Evolutionary conservation across 2,329 filamentous ascomycete genomes (phyloP).

Genomic region (Immersiporthe knoxdaviesiana): DNA sequence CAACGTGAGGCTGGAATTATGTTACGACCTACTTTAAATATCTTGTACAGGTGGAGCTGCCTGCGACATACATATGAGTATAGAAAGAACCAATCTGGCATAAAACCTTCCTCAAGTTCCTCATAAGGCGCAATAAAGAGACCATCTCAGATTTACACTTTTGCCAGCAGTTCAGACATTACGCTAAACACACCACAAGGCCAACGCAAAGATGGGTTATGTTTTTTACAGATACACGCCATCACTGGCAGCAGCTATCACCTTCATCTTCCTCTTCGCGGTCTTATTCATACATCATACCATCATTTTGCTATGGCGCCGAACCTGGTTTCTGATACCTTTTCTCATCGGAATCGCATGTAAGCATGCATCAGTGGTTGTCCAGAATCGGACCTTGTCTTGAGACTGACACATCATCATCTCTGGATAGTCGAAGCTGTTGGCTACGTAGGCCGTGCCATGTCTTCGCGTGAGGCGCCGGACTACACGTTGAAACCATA

Average conservation of each 20-base stretch:
- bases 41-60: too few species aligned
- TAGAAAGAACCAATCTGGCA: too few species aligned
- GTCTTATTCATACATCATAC: slow-evolving; percentile 44
- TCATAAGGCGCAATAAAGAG: too few species aligned
- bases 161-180: too few species aligned
- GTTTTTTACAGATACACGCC: slow-evolving; percentile 50
- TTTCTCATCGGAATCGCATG: slow-evolving; percentile 54
- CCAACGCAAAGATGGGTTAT: slow-evolving; percentile 11
- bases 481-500: slow-evolving; percentile 13
- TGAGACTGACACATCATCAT: not conserved
- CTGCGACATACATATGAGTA: too few species aligned
- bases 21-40: too few species aligned
- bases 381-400: too few species aligned
- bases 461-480: slow-evolving; percentile 12
- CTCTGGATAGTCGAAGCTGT: slow-evolving; percentile 16
- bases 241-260: slow-evolving; percentile 44
- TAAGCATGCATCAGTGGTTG: slow-evolving; percentile 35
- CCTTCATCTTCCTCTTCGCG: slow-evolving; percentile 44
- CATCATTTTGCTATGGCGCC: too few species aligned
- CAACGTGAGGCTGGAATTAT: too few species aligned
- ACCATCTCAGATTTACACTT: too few species aligned
- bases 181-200: not conserved
- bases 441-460: slow-evolving; percentile 17
- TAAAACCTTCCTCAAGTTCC: too few species aligned
- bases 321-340: slow-evolving; percentile 56